These are phyloP conservation scores for Metschnikowia orientalis DNA, from an alignment of 805 yeast species.

Conservation along the genomic window DNA sequence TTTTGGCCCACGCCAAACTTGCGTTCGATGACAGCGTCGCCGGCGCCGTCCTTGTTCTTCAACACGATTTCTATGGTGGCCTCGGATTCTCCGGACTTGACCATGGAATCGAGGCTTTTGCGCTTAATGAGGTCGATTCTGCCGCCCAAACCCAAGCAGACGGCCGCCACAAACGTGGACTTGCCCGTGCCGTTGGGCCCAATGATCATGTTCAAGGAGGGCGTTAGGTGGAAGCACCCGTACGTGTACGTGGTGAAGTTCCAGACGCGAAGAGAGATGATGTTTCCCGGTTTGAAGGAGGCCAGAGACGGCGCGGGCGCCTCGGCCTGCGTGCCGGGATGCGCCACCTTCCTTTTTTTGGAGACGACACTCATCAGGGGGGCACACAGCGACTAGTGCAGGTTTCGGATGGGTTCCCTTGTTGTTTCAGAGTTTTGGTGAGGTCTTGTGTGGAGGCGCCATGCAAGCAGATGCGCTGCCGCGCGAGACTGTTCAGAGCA, in stretches of 20 bases:
- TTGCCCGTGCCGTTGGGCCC: constrained; percentile 98
- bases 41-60: constrained; percentile 33
- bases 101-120: constrained; percentile 62
- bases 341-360: too few relatives aligned
- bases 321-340: too few relatives aligned
- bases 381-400: too few relatives aligned
- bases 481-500: too few relatives aligned
- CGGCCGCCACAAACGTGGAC: constrained; percentile 87
- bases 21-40: constrained; percentile 41
- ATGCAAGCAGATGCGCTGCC: too few relatives aligned
- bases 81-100: constrained; percentile 57
- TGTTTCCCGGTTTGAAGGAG: constrained; percentile 40
- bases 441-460: too few relatives aligned
- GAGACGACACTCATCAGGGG: too few relatives aligned
- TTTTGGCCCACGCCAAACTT: constrained; percentile 34
- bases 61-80: constrained; percentile 50
- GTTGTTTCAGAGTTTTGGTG: too few relatives aligned
- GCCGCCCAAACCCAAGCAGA: constrained; percentile 86
- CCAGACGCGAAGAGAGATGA: constrained; percentile 47
- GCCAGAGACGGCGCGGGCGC: too few relatives aligned
- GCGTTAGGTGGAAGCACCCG: constrained; percentile 73
- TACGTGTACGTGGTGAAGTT: constrained; percentile 68
- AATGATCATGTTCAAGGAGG: constrained; percentile 81
- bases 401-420: too few relatives aligned
- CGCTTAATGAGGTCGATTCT: constrained; percentile 67